Evolutionary conservation across 495 filamentous ascomycete species (phyloP), one percentile per base, ranked within the genome.

Genomic region (Daldinia loculata): DNA sequence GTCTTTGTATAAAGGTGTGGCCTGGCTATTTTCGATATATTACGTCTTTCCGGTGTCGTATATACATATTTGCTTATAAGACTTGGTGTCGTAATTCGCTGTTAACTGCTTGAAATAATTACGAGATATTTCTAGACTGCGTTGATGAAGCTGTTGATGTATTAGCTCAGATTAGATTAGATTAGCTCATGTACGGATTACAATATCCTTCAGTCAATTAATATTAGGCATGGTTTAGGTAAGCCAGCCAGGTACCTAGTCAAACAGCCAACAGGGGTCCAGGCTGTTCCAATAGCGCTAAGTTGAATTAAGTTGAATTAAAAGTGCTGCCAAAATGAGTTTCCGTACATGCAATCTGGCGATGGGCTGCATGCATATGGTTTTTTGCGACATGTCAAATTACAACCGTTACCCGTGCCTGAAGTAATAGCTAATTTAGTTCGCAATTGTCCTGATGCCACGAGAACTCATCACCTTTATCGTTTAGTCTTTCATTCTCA

Each of bases 381-480:
- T 66, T 60, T 63, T 73, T 69, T 69, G 66, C 66, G 70, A 73
- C 63, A 69, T 69, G 61, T 63, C 66, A 66, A 73, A 63, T 48
- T 59, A 65, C 66, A 39, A 62, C 57, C 43, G 61, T 52, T 41
- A 53, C 52, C 63, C 57, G 50, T 62, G 60, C 55, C 36, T 67
- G 51, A 67, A 52, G 30, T 58, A 48, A 61, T 62, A 61, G 29
- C 29, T 30, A 30, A 6, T 38, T 41, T 48, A 65, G 43, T 6
- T 48, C 32, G 3, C n/a, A 9, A 51, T 59, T 50, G 22, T 64
- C 39, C 62, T 69, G 43, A 69, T 73, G 70, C 66, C 61, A 69
- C 61, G 56, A 50, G 61, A 56, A 57, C 14, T 27, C 4, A 45
- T 51, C 27, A 14, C 22, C 39, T 29, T 36, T 36, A 36, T 36